These are phyloP conservation scores for Fusarium sp. DNA, from an alignment of 2,329 filamentous ascomycete genomes.

Conservation along the genomic window DNA sequence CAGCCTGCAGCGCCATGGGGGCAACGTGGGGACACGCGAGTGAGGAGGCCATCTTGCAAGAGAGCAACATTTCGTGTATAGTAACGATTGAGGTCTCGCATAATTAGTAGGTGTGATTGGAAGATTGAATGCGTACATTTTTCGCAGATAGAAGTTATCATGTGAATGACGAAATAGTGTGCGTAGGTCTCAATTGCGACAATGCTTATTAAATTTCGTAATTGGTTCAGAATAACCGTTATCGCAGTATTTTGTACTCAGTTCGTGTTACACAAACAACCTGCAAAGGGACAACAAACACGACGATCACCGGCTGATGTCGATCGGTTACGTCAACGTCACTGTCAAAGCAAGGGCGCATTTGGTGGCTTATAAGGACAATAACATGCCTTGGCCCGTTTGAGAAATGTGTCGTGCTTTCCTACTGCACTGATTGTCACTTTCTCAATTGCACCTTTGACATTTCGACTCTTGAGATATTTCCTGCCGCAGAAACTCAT, in stretches of 20 bases:
- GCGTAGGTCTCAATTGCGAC: background rate
- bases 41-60: constrained; percentile 25
- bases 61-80: constrained; percentile 14
- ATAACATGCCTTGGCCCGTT: background rate
- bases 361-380: background rate
- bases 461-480: no score
- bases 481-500: no score
- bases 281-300: background rate
- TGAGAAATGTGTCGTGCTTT: background rate
- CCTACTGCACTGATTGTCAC: background rate
- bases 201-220: background rate
- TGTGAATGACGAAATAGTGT: accelerated
- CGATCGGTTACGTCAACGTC: constrained; percentile 15
- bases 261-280: background rate
- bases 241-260: background rate
- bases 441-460: background rate
- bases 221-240: background rate
- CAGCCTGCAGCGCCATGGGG: background rate
- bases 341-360: constrained; percentile 26
- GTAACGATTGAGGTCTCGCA: constrained; percentile 19
- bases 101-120: background rate
- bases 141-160: no score
- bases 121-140: accelerated
- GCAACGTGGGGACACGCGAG: constrained; percentile 9
- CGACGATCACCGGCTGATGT: background rate